Evolutionary conservation across 2,329 filamentous ascomycete species (phyloP), one percentile per base, ranked within the genome.

Genomic region (Arthrobotrys entomopaga): DNA sequence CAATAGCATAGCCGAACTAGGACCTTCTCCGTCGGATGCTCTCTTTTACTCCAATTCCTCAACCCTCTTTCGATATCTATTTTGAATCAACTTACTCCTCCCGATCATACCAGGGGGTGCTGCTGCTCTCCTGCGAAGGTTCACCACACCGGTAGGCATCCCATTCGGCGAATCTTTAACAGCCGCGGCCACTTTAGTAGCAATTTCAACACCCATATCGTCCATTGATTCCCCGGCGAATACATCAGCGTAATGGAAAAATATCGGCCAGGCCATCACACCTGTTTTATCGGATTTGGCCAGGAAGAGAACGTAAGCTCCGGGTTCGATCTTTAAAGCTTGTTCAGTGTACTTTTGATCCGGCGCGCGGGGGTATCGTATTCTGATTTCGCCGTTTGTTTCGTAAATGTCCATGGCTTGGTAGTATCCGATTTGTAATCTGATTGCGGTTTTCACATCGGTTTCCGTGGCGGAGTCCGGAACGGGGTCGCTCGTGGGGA

Each of bases 241-340:
- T 46, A 19, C 13, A 46, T n/a, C 29, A 8, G 26, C 13, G 29
- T 34, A 34, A 3, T 54, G 52, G 4, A 54, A 26, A 40, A 54
- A 54, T 11, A 54, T 26, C 11, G 52, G 52, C 52, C 52, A 54
- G 16, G 52, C 11, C 10, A 19, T 29, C 24, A 40, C n/a, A 3
- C 52, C 52, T 2, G 52, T 54, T 54, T 29, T 38, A 40, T 40
- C 29, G 1, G 52, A 54, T 38, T n/a, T 54, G 13, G 29, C 29
- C 1, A 54, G 52, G 16, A 54, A 54, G 26, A 54, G 52, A 40
- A 54, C 16, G 16, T 54, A 54, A 1, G 52, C 38, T 19, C 52
- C 52, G 1, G 24, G n/a, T 19, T 19, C n/a, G 10, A 54, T 8
- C 19, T 40, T 40, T 19, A 54, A 2, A 38, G 29, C 15, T 54